Evolutionary conservation across 2,329 filamentous ascomycete species (phyloP).

Genomic region (Arachnomyces sp.): DNA sequence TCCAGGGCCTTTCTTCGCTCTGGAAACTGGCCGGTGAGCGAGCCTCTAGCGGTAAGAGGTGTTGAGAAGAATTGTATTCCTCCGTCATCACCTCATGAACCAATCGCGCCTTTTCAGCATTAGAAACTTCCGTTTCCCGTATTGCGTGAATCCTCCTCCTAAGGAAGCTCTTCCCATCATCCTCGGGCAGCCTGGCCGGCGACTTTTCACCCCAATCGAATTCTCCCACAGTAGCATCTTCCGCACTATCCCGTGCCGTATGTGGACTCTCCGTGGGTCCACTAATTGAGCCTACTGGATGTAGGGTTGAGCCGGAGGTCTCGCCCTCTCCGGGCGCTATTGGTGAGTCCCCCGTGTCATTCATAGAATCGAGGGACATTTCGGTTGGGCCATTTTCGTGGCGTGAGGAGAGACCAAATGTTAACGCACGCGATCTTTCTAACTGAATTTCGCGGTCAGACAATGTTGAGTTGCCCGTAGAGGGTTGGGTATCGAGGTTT

Average conservation of each 20-base stretch:
- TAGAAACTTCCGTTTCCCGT: conserved; percentile 52
- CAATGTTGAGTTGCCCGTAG: neutral
- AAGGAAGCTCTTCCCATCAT: conserved; percentile 68
- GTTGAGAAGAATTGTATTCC: conserved; percentile 50
- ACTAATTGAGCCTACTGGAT: too few relatives aligned
- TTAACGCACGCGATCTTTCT: too few relatives aligned
- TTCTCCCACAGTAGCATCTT: neutral
- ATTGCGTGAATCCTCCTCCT: conserved; percentile 62
- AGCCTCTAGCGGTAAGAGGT: conserved; percentile 11
- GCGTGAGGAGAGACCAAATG: too few relatives aligned
- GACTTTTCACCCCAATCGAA: conserved; percentile 13
- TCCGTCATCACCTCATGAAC: conserved; percentile 67
- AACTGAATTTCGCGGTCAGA: too few relatives aligned
- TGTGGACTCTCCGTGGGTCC: too few relatives aligned
- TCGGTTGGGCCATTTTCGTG: too few relatives aligned
- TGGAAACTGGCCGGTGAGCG: conserved; percentile 20
- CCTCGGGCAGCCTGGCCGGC: conserved; percentile 52
- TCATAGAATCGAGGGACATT: too few relatives aligned
- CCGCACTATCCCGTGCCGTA: too few relatives aligned
- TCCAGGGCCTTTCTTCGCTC: conserved; percentile 21
- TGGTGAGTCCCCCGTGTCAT: too few relatives aligned
- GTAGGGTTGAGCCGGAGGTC: too few relatives aligned
- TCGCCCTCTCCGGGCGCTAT: too few relatives aligned
- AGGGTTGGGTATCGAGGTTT: neutral
- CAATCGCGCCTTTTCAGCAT: conserved; percentile 60